Percentiles rank a stretch among this genome's conserved stretches.
These are phyloP conservation scores for Mycogone perniciosa DNA, from an alignment of 2,329 filamentous ascomycete species.

Conservation along the genomic window DNA sequence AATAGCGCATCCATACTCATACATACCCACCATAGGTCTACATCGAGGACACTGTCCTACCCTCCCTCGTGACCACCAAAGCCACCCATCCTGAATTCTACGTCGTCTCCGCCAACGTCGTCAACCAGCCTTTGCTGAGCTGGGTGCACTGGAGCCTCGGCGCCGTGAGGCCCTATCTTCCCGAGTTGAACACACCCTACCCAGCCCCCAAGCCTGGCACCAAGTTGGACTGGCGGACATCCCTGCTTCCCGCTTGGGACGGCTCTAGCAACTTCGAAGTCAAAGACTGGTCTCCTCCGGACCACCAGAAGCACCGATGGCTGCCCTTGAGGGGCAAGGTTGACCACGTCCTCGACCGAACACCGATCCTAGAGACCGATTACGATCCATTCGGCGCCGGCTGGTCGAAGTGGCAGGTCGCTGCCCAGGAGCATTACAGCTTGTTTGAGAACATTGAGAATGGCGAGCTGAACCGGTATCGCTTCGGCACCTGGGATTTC, in stretches of 20 bases:
- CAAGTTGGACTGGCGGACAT: conserved; percentile 32
- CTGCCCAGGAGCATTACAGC: conserved; percentile 41
- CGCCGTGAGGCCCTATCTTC: conserved; percentile 47
- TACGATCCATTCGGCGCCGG: conserved; percentile 41
- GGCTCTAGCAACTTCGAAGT: conserved; percentile 23
- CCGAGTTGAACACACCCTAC: conserved; percentile 31
- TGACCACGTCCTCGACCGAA: conserved; percentile 34
- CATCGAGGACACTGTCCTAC: conserved; percentile 37
- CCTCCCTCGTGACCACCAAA: conserved; percentile 47
- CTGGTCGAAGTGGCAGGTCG: conserved; percentile 44
- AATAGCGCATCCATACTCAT: background rate
- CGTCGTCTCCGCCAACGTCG: conserved; percentile 48
- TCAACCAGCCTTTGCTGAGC: conserved; percentile 49
- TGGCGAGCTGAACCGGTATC: conserved; percentile 39
- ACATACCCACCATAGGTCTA: conserved; percentile 23
- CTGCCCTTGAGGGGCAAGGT: conserved; percentile 32
- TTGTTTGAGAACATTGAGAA: conserved; percentile 45
- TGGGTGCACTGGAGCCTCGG: conserved; percentile 50
- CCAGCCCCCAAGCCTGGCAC: conserved; percentile 21
- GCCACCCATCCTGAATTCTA: conserved; percentile 44
- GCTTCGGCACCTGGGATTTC: conserved; percentile 43
- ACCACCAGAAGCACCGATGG: conserved; percentile 44
- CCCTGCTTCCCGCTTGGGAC: conserved; percentile 30
- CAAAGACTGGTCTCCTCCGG: conserved; percentile 27
- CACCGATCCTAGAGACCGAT: conserved; percentile 42